Evolutionary conservation across 768 basidiomycete species (phyloP), one percentile per base, ranked within the genome.

Genomic region (Cystoderma amianthinum): DNA sequence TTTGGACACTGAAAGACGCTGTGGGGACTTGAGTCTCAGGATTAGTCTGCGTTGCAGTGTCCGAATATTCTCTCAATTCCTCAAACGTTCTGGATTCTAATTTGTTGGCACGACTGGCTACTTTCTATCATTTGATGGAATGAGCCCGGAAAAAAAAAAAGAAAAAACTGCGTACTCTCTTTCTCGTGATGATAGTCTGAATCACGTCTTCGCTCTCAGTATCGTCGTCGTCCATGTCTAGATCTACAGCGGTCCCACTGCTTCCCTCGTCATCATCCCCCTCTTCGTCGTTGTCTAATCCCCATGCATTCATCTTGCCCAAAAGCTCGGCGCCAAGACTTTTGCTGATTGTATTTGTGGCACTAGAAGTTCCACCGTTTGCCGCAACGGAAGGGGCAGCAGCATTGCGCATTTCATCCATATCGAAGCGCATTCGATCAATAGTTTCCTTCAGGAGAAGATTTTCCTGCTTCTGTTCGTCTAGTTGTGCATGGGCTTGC

Each of bases 391-490:
- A 57, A 21, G 53, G 61, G 28, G 63, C 57, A 4, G 68, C 64
- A 36, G 59, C 64, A 39, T 65, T 77, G 30, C 91, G 72, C 71
- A 94, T 77, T 61, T 94, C 91, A 50, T 97, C 93, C 72, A 97
- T 79, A 52, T 97, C 94, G 48, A 85, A 95, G 22, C 89, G 74
- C 77, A 96, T 83, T 36, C 92, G 76, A 57, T 96, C 93, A 50
- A 97, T 97, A 2, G 93, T 96, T 69, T 97, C 94, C 57, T 95
- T 95, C 45, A 97, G 70, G 54, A 90, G 63, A 49, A 95, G 57
- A 53, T 96, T 97, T 69, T 94, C 90, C 53, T 91, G 88, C 66
- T 96, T 96, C 68, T 97, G 94, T 51, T 86, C 83, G 44, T 94
- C 90, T 25, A 96, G 72, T 44, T 80, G 75, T 0, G 68, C 74